Evolutionary conservation across 2,329 filamentous ascomycete genomes (phyloP).

Genomic region (Alternaria gansuensis): DNA sequence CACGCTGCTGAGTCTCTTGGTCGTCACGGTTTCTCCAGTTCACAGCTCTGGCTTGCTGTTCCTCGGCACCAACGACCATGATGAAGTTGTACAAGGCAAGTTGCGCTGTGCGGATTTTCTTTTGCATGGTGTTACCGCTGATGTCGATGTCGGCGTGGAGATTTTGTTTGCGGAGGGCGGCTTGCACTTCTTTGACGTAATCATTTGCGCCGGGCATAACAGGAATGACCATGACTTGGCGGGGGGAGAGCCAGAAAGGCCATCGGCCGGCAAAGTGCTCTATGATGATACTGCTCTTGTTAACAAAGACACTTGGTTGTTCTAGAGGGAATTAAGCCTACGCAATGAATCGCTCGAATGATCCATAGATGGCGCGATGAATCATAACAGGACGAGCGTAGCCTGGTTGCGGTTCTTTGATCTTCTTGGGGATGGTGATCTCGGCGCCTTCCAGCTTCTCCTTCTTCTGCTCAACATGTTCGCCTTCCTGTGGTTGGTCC

Average conservation of each 20-base stretch:
- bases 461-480: constrained; percentile 34
- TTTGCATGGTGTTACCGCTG: constrained; percentile 81
- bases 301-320: constrained; percentile 14
- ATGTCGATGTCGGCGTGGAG: constrained; percentile 77
- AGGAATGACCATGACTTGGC: constrained; percentile 80
- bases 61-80: constrained; percentile 72
- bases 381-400: constrained; percentile 87
- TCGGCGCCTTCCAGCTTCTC: constrained; percentile 30
- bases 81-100: constrained; percentile 85
- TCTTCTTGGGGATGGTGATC: constrained; percentile 36
- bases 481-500: constrained; percentile 40
- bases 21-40: constrained; percentile 73
- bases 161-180: constrained; percentile 70
- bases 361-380: constrained; percentile 80
- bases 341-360: constrained; percentile 74
- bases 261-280: constrained; percentile 89
- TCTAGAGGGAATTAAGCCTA: constrained; percentile 28
- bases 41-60: constrained; percentile 66
- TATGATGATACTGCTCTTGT: constrained; percentile 66
- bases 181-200: constrained; percentile 77
- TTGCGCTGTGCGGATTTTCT: constrained; percentile 87
- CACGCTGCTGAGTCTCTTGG: constrained; percentile 68
- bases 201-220: constrained; percentile 75
- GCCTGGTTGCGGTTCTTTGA: constrained; percentile 52
- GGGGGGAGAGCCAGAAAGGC: constrained; percentile 89